Percentiles rank a stretch among this genome's conserved stretches.
phyloP scores from a whole-genome alignment of 208 protist genomes.

The Herpetomonas samuelpessoai region DNA sequence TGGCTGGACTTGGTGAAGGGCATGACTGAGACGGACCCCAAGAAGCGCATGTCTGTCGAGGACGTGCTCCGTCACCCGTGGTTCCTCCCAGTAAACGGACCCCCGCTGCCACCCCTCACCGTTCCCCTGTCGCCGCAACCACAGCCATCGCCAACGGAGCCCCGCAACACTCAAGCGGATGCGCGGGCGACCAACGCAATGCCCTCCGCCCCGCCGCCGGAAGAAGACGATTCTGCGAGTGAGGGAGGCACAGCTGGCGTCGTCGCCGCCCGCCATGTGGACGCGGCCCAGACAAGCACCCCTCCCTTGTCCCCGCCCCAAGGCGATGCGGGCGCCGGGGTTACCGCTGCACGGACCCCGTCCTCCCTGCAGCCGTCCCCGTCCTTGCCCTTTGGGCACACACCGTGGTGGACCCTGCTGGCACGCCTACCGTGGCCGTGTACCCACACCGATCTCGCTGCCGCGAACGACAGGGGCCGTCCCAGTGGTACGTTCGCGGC shows the following conservation, averaged over 20 bases:
- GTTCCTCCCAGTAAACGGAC: conserved; percentile 20
- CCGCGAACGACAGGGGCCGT: too few species aligned
- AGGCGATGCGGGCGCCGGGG: not conserved
- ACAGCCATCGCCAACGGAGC: not conserved
- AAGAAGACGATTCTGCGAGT: not conserved
- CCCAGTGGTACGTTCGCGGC: too few species aligned
- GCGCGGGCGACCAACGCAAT: not conserved
- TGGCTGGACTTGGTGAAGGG: conserved; percentile 56
- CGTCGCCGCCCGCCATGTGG: too few species aligned
- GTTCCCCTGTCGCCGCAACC: conserved; percentile 8
- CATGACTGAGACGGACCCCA: conserved; percentile 61
- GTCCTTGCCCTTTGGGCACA: not conserved
- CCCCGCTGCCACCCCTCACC: conserved; percentile 18
- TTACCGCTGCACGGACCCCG: too few species aligned
- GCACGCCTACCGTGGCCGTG: not conserved
- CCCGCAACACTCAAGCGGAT: too few species aligned
- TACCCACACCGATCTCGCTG: not conserved
- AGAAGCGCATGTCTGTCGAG: conserved; percentile 44
- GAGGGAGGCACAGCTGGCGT: too few species aligned
- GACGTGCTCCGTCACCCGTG: conserved; percentile 66
- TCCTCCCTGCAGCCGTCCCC: not conserved
- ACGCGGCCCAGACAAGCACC: not conserved
- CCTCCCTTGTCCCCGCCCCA: not conserved
- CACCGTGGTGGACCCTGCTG: not conserved
- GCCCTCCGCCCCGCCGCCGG: not conserved